These are phyloP conservation scores for Exophiala sp. DNA, from an alignment of 2,329 filamentous ascomycete genomes.

Conservation along the genomic window DNA sequence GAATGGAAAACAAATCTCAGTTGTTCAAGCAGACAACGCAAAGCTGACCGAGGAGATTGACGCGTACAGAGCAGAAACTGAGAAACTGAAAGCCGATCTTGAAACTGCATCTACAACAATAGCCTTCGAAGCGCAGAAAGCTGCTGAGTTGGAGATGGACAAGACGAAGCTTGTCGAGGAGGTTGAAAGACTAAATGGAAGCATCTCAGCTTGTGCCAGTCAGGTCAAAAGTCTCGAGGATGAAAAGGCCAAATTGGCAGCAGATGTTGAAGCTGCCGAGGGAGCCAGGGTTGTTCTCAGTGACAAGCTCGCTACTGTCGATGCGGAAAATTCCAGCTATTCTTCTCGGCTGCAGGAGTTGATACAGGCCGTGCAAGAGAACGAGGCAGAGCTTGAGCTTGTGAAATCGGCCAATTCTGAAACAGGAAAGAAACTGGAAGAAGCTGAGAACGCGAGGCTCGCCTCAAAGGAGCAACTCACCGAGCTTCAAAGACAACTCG, in stretches of 20 bases:
- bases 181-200: conserved; percentile 5
- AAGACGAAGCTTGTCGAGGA: conserved; percentile 13
- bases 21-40: conserved; percentile 6
- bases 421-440: conserved; percentile 11
- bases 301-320: conserved; percentile 6
- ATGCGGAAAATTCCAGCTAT: conserved; percentile 9
- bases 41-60: conserved; percentile 7
- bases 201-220: background rate
- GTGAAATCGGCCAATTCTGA: conserved; percentile 5
- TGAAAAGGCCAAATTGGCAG: conserved; percentile 12
- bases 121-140: conserved; percentile 3
- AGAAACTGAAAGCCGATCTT: background rate
- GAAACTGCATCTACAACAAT: conserved; percentile 3
- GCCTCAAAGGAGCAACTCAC: background rate
- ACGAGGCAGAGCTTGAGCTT: conserved; percentile 2
- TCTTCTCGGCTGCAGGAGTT: conserved; percentile 7
- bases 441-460: background rate
- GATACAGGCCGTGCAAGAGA: background rate
- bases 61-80: background rate
- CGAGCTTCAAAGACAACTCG: conserved; percentile 2
- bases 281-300: background rate
- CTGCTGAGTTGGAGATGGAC: conserved; percentile 2
- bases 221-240: conserved; percentile 9
- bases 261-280: conserved; percentile 8
- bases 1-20: background rate